Evolutionary conservation across 2,329 filamentous ascomycete species (phyloP), one percentile per base, ranked within the genome.

Genomic region (Elsinoe arachidis): DNA sequence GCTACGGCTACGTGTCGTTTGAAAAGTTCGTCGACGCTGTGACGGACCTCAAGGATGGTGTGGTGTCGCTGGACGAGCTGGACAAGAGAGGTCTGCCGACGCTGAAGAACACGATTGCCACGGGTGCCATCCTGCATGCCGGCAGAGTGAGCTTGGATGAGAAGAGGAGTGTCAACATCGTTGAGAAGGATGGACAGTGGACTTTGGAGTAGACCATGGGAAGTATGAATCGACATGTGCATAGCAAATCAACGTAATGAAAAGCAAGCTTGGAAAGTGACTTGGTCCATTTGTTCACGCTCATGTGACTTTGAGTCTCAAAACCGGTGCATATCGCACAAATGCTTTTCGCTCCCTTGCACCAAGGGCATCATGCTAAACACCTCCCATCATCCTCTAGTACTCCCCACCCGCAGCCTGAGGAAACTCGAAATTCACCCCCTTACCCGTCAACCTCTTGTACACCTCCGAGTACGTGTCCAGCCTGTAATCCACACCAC

Each of bases 381-480:
- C 49, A 14, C 33, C 30, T 51, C 26, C 49, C 49, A 9, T 38
- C 49, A 37, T 14, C 33, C 7, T 53, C 49, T 53, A 53, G 49
- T 93, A 95, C 80, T 88, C 95, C 74, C 96, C 91, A 68, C 83
- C 70, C 72, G 80, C 76, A 74, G 82, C 82, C 82, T 95, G 88
- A 71, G 93, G 93, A 86, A 99, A 99, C 86, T 99, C 93, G 75
- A 99, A 99, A 78, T 86, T 85, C 75, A 97, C 93, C 75, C 85
- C 85, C 80, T 95, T 93, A 78, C 93, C 93, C 63, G 93, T 99
- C 74, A 99, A 82, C 73, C 90, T 87, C 79, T 90, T 90, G 88
- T 99, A 99, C 75, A 99, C 93, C 86, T 99, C 93, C 66, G 90
- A 89, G 85, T 99, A 99, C 76, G 92, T 96, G 80, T 99, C 93